A percentile compares a stretch with the other conserved stretches of the same genome.
These are phyloP conservation scores for Breviolum minutum DNA, from an alignment of 73 alveolate genomes.

Conservation along the genomic window DNA sequence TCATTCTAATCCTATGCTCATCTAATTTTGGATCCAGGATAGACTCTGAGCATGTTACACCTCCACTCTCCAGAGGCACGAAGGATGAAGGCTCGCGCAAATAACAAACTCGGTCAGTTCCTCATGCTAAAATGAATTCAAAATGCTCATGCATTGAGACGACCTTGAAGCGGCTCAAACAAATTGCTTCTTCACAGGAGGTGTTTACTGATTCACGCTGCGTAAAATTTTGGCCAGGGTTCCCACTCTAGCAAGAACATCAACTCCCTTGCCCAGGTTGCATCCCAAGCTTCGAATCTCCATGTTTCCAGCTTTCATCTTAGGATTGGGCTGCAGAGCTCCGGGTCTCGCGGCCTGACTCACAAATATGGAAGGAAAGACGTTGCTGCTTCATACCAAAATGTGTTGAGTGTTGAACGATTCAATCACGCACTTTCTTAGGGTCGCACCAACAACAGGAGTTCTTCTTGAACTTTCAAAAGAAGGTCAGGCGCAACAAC, in stretches of 20 bases:
- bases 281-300: constrained; percentile 18
- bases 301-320: constrained; percentile 52
- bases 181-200: not conserved
- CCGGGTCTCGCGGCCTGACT: constrained; percentile 40
- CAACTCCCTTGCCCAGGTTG: too few relatives aligned
- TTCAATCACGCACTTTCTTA: too few relatives aligned
- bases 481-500: not conserved
- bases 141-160: too few relatives aligned
- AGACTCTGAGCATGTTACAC: not conserved
- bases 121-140: not conserved
- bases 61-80: constrained; percentile 36
- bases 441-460: constrained; percentile 27
- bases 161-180: too few relatives aligned
- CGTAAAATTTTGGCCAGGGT: not conserved
- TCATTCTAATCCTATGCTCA: not conserved
- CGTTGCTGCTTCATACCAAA: too few relatives aligned
- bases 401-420: too few relatives aligned
- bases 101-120: constrained; percentile 77
- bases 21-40: not conserved
- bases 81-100: constrained; percentile 67
- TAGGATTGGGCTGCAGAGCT: constrained; percentile 55
- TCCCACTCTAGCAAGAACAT: too few relatives aligned
- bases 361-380: too few relatives aligned
- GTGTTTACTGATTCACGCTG: not conserved
- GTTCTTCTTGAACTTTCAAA: not conserved